Evolutionary conservation across 495 filamentous ascomycete genomes (phyloP).

Genomic region (Niebla homalea): DNA sequence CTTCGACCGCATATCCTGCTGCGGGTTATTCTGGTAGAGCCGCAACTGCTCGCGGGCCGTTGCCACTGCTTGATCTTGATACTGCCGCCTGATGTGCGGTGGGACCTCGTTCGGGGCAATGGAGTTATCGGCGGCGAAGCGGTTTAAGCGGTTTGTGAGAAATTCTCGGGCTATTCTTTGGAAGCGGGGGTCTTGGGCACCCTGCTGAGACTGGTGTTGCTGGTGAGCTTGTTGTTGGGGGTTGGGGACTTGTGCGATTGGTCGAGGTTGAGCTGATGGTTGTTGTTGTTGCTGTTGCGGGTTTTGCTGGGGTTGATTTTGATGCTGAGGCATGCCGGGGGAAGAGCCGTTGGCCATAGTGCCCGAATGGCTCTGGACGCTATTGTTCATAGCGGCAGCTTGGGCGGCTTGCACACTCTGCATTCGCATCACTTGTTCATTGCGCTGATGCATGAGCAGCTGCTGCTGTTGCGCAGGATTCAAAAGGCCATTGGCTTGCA

Average conservation of each 20-base stretch:
- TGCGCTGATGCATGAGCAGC: constrained; percentile 24
- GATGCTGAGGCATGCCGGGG: neutral
- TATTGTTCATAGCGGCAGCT: constrained; percentile 12
- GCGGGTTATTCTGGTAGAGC: too few relatives aligned
- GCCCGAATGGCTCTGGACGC: neutral
- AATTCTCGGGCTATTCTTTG: neutral
- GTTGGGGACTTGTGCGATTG: neutral
- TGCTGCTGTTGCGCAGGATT: constrained; percentile 19
- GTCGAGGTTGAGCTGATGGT: neutral
- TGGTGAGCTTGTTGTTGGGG: constrained; percentile 25
- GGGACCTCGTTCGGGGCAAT: neutral
- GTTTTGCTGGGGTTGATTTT: neutral
- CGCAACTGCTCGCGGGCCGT: too few relatives aligned
- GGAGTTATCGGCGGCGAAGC: neutral
- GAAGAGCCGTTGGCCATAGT: constrained; percentile 7
- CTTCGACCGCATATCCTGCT: too few relatives aligned
- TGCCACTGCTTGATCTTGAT: neutral
- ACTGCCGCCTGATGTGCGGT: too few relatives aligned
- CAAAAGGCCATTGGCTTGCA: constrained; percentile 11
- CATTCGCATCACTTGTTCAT: neutral
- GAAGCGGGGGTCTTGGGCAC: neutral
- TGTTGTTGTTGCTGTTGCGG: neutral
- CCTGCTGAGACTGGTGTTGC: constrained; percentile 26
- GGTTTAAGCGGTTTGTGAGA: neutral
- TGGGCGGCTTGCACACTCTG: neutral